Conservation (phyloP, 208 protist species). For the Trypanosoma scelopori region DNA sequence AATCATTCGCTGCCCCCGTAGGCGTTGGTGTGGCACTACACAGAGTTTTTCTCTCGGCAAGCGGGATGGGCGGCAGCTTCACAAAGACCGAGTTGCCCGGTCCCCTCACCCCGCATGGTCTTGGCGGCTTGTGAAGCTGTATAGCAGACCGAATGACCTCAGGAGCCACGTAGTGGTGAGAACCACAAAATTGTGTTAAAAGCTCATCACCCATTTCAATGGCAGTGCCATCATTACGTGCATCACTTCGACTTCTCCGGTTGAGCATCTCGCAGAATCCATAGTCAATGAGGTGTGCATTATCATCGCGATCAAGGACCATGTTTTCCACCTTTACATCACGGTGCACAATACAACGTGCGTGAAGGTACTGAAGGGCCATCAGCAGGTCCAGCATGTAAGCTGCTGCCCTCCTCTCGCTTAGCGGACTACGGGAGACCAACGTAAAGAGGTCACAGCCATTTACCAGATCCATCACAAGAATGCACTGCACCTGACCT, state of each 20-base stretch:
- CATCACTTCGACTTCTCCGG: neutral
- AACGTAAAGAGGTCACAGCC: constrained; percentile 22
- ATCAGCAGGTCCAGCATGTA: constrained; percentile 29
- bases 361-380: constrained; percentile 32
- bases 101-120: neutral
- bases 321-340: constrained; percentile 49
- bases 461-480: constrained; percentile 25
- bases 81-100: neutral
- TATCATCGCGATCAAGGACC: constrained; percentile 21
- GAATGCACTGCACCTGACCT: constrained; percentile 17
- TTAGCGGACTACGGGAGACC: constrained; percentile 4
- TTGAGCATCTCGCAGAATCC: constrained; percentile 25
- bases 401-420: constrained; percentile 15
- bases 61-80: constrained; percentile 9
- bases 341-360: constrained; percentile 31
- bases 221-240: neutral
- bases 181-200: constrained; percentile 31
- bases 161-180: constrained; percentile 40
- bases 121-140: neutral
- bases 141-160: constrained; percentile 30
- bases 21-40: neutral
- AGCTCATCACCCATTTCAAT: neutral
- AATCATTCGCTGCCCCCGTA: neutral
- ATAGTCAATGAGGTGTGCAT: constrained; percentile 34
- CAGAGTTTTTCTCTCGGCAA: neutral